Evolutionary conservation across 2,329 filamentous ascomycete species (phyloP), one percentile per base, ranked within the genome.

Genomic region (Aspergillus sojae): DNA sequence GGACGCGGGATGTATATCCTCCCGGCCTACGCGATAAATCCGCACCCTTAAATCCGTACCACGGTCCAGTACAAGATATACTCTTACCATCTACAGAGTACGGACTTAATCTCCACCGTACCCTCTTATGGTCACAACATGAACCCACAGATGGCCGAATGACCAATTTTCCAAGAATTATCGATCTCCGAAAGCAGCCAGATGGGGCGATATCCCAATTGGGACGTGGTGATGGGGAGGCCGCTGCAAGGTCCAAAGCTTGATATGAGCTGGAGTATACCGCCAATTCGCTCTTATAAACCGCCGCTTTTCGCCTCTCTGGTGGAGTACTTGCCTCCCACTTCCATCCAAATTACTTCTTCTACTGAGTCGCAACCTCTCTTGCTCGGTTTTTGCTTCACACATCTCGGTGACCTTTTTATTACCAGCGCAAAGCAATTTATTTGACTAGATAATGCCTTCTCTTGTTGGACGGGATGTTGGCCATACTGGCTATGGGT

Each of bases 401-500:
- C 43, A 5, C 19, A 28, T 7, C 41, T 28, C 21, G 2, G 23
- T 28, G 12, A 16, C 4, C 10, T 23, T 46, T 46, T 12, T n/a
- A n/a, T 41, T 19, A 19, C 14, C 34, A n/a, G 7, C 16, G 9
- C 3, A 19, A 41, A n/a, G 16, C 39, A n/a, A n/a, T n/a, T 10
- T 41, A 41, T 10, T 41, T 7, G 1, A 9, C 39, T 41, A 16
- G 45, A 55, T 12, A 71, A 76, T 76, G 74, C 73, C 74, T 65
- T 65, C 68, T 52, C 70, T 76, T 32, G 63, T 73, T 30, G 74
- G 74, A 64, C 69, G 69, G 45, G 69, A 74, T 69, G 76, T 87
- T 57, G 83, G 84, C 60, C 71, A 76, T 36, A 82, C 83, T 53
- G 86, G 85, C 72, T 85, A 81, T 68, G 85, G 85, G 66, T 79